These are phyloP conservation scores for Stachybotrys elegans DNA, from an alignment of 2,329 filamentous ascomycete genomes.

Conservation along the genomic window DNA sequence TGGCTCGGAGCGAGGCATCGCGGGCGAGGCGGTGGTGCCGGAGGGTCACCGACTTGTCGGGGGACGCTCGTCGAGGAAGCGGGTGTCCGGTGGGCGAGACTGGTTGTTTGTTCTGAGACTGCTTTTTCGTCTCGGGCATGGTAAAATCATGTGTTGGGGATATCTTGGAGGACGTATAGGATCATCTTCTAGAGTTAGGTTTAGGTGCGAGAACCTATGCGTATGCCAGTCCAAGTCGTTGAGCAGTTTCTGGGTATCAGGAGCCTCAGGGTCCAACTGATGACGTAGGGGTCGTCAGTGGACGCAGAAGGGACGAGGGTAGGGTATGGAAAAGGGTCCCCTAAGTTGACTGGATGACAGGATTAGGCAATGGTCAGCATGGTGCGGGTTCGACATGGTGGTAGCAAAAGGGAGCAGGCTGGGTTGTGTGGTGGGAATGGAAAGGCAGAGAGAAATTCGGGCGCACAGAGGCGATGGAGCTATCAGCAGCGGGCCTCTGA, in stretches of 20 bases:
- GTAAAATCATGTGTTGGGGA: conserved; percentile 10
- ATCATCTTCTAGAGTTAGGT: conserved; percentile 1
- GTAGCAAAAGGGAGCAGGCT: too few species aligned
- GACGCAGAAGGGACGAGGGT: not conserved
- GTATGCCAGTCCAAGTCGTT: not conserved
- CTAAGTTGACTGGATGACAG: too few species aligned
- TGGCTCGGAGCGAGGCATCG: conserved; percentile 30
- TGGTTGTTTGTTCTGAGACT: conserved; percentile 17
- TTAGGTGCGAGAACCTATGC: not conserved
- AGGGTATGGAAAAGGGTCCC: too few species aligned
- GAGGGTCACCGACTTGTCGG: conserved; percentile 42
- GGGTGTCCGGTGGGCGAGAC: conserved; percentile 30
- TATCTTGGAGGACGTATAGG: not conserved
- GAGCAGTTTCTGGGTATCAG: not conserved
- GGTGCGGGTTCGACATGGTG: not conserved
- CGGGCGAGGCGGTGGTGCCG: conserved; percentile 39
- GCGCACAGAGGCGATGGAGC: not conserved
- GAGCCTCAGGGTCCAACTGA: not conserved
- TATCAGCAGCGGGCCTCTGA: not conserved
- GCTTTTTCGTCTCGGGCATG: conserved; percentile 24
- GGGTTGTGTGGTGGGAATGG: not conserved
- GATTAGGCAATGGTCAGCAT: not conserved
- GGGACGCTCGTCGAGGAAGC: conserved; percentile 37
- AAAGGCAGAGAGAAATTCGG: too few species aligned
- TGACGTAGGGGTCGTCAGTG: not conserved